Evolutionary conservation across 306 rosid genomes (phyloP), one percentile per base, ranked within the genome.

Genomic region (Cicer bijugum): DNA sequence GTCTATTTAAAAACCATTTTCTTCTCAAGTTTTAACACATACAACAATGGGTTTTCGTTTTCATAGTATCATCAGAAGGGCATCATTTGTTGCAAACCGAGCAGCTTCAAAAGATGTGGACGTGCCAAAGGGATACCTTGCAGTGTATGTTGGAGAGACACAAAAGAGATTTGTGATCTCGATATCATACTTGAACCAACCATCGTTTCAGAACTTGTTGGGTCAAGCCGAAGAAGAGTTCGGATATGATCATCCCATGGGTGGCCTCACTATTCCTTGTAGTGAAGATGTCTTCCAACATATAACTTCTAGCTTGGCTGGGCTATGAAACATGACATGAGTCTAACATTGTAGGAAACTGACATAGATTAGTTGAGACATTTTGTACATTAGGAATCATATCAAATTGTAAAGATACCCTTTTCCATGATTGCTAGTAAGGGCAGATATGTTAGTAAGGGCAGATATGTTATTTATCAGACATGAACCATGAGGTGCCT

Each of bases 101-200:
- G 52, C 51, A 46, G 4, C 60, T 76, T 55, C 81, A 61, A 78
- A 42, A 59, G 8, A 8, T 0, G 45, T 23, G 8, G 81, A 75
- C 16, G 62, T 80, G 12, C 85, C 86, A 69, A 89, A 83, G 76
- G 91, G 90, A 7, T 79, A 64, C 20, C 73, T 86, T 39, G 81
- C 84, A 6, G 86, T 82, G 3, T 88, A 86, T 56, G 91, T 75
- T 40, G 88, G 88, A 71, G 83, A 85, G 63, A 39, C 83, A 62
- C 71, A 33, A 73, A 82, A 63, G 78, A 63, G 85, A 9, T 75
- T 56, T 11, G 57, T 83, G 12, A 81, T 83, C 62, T 88, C 88
- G 0, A 2, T 81, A 16, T 75, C 80, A 17, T 75, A 75, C 53
- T 75, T 80, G 67, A 84, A 69, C 48, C 72, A 77, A 43, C 72